Base-by-base conservation (phyloP, 1,284 basidiomycete genomes). In the Cryptococcus maquisensis region DNA sequence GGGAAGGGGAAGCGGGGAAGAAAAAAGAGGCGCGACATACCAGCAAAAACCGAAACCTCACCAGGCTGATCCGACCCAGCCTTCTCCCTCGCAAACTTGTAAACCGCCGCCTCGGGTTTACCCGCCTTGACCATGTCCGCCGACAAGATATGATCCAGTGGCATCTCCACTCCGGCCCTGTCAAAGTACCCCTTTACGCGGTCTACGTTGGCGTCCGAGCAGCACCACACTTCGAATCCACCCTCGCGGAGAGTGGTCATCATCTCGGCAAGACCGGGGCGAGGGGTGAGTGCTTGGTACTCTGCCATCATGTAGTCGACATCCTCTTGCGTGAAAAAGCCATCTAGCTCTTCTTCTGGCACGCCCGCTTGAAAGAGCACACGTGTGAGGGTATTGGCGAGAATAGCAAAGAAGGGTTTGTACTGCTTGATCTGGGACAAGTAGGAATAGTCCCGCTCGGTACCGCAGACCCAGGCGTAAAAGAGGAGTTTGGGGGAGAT, bases 131-230 rank as follows among this genome's bases (percentile, higher is more conserved):
- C 58, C 58, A 55, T 61, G 53, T 67, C 65, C 9, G 65, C 65
- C n/a, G 65, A 67, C 7, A 67, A 47, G 46, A 67, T 64, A 46
- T 64, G 60, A 44, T 62, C 57, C 18, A 59, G 39, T 4, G 65
- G 65, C 62, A 65, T 62, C 47, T 60, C 56, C n/a, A 67, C 60
- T 12, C 62, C 62, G 0, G 63, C 63, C 9, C 44, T 15, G 47
- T 67, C 61, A 45, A 65, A 67, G 62, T 67, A 67, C 8, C 65
- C 65, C 54, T 65, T 65, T 39, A 67, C 62, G 8, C 65, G 50
- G 20, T 67, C 65, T 28, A 58, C 36, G 40, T 61, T 63, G 47
- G 65, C 65, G 55, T 65, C 63, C 16, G 63, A 65, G 44, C 54
- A 59, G 46, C 56, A 57, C 63, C 61, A 65, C 15, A 67, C 63